A percentile compares a stretch with the other conserved stretches of the same genome.
Evolutionary conservation across 108 stramenopile species (phyloP).

Genomic region (Nitzschia sp.): DNA sequence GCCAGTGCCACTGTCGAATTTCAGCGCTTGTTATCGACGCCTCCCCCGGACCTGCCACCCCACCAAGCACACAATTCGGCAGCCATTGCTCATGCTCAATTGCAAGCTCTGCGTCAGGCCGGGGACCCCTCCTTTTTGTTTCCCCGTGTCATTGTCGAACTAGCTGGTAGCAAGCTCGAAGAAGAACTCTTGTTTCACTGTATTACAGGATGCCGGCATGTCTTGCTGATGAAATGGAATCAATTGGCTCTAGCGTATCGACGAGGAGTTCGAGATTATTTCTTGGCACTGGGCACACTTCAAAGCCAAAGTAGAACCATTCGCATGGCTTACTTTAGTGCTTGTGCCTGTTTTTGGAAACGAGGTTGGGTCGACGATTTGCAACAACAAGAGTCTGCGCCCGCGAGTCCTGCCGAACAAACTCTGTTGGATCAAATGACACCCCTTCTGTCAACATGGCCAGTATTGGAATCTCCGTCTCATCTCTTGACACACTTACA

Average conservation of each 20-base stretch:
- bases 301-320: conserved; percentile 45
- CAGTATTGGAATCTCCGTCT: conserved; percentile 8
- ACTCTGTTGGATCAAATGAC: conserved; percentile 25
- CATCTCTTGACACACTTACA: background rate
- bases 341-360: conserved; percentile 77
- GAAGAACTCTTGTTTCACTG: conserved; percentile 84
- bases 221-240: conserved; percentile 63
- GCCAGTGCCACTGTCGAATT: conserved; percentile 58
- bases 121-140: conserved; percentile 77
- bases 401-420: conserved; percentile 33
- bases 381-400: conserved; percentile 3
- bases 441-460: conserved; percentile 11
- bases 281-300: conserved; percentile 50
- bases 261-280: conserved; percentile 53
- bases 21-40: conserved; percentile 50
- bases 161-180: conserved; percentile 23
- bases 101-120: conserved; percentile 69
- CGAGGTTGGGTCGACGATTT: conserved; percentile 59
- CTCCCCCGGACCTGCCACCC: conserved; percentile 41
- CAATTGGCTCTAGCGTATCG: conserved; percentile 35
- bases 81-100: conserved; percentile 59
- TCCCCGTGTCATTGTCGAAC: conserved; percentile 63
- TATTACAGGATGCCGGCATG: conserved; percentile 72
- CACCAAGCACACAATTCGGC: conserved; percentile 25
- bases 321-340: conserved; percentile 58